Base-by-base conservation (phyloP, 768 basidiomycete genomes). In the Termitomyces sp. region DNA sequence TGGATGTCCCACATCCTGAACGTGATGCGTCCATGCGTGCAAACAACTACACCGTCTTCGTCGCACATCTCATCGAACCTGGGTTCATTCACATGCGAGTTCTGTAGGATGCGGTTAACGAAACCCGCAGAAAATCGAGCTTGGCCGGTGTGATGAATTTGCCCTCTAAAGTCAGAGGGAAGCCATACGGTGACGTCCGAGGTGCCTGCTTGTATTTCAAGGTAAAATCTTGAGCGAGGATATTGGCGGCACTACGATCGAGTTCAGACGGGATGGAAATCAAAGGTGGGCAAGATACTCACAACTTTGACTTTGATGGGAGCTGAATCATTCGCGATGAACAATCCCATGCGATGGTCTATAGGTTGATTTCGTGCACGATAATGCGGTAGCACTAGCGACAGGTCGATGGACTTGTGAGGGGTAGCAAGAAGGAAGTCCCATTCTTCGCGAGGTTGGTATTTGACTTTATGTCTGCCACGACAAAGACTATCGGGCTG, bases 1-100 rank as follows among this genome's bases (percentile, higher is more conserved):
- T 80, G 78, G 54, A 87, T 79, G 68, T 91, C 87, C 89, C 89
- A 91, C 88, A 90, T 90, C 31, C 83, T 82, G 69, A 91, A 87
- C 3, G 78, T 81, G 56, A 91, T 78, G 44, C 69, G 71, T 18
- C 89, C 88, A 18, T 65, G 64, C n/a, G 88, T 87, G 45, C 73
- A 70, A 7, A 90, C 79, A 49, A 84, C 71, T 49, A 90, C 82
- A 65, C 84, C 81, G 66, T 91, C 89, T 56, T 80, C 79, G 50
- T 75, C 72, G 61, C 68, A 66, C 10, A 57, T 55, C 8, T 70
- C 71, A 37, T 70, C n/a, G n/a, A n/a, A 64, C 20, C 69, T 65
- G 16, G 68, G 63, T 45, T 75, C 76, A 64, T 83, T 83, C 29
- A 84, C 61, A 39, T 74, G 74, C 44, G 77, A 78, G 57, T 84